A percentile compares a stretch with the other conserved stretches of the same genome.
Conservation (phyloP, 2,329 filamentous ascomycete species). For the Colletotrichum liaoningense region DNA sequence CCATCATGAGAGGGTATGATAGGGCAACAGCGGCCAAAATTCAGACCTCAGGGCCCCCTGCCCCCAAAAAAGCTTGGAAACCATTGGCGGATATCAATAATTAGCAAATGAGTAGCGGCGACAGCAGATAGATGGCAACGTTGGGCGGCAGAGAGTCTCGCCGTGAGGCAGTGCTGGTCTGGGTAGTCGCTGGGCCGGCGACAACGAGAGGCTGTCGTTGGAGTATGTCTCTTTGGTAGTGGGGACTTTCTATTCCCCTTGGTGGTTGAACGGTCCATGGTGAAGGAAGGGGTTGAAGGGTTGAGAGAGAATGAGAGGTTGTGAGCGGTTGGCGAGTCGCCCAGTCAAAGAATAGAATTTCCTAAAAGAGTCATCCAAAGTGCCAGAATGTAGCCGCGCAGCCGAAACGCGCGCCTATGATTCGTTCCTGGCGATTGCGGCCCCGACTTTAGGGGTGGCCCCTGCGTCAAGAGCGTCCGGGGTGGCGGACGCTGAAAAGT, state of each 20-base stretch:
- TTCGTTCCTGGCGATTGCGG: constrained; percentile 15
- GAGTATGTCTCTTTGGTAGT: constrained; percentile 39
- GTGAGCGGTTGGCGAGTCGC: constrained; percentile 14
- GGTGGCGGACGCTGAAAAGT: background rate
- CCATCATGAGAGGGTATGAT: background rate
- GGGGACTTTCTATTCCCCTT: background rate
- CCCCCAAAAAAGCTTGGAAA: background rate
- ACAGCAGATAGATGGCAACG: background rate
- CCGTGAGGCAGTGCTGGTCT: constrained; percentile 45
- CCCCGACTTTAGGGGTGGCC: constrained; percentile 16
- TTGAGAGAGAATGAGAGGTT: background rate
- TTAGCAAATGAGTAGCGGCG: background rate
- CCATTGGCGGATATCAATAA: background rate
- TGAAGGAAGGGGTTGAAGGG: background rate
- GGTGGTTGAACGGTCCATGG: background rate
- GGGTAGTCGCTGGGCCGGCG: constrained; percentile 36
- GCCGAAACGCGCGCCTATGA: constrained; percentile 34
- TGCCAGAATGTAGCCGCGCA: constrained; percentile 35
- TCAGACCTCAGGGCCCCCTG: background rate
- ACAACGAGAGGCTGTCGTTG: constrained; percentile 47
- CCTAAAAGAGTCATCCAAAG: constrained; percentile 6
- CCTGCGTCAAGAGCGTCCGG: constrained; percentile 8
- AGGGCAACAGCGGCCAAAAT: background rate
- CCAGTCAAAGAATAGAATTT: constrained; percentile 4
- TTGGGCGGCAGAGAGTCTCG: constrained; percentile 26